Percentiles rank a stretch among this genome's conserved stretches.
Evolutionary conservation across 2,329 filamentous ascomycete species (phyloP).

Genomic region (Fusarium mexicanum): DNA sequence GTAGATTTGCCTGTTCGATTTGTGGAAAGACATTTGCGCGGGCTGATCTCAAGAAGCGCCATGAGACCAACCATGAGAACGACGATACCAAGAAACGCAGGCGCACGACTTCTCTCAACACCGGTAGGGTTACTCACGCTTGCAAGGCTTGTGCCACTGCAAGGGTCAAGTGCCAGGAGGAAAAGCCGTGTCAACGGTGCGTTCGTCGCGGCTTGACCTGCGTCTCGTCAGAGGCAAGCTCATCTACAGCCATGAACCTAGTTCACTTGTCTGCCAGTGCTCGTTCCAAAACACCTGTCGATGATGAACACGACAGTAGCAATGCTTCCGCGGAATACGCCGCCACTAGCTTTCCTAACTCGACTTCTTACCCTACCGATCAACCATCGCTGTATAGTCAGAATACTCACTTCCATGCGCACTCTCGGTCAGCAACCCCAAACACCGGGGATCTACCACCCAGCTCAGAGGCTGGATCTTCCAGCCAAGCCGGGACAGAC

Average conservation of each 20-base stretch:
- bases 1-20: constrained; percentile 60
- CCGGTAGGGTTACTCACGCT: constrained; percentile 62
- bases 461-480: constrained; percentile 27
- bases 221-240: constrained; percentile 50
- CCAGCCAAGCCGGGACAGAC: constrained; percentile 43
- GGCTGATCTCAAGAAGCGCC: constrained; percentile 63
- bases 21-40: constrained; percentile 65
- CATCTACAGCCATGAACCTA: constrained; percentile 55
- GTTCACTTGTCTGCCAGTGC: constrained; percentile 54
- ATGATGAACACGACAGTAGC: constrained; percentile 30
- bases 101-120: constrained; percentile 56
- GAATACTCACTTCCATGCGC: constrained; percentile 17
- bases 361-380: constrained; percentile 11
- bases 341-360: constrained; percentile 3
- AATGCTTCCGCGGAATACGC: constrained; percentile 22
- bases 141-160: constrained; percentile 62
- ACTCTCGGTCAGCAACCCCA: constrained; percentile 33
- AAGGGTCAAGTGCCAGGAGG: constrained; percentile 65
- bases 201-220: constrained; percentile 58
- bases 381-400: constrained; percentile 31
- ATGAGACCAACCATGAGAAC: constrained; percentile 62
- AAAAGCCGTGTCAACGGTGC: constrained; percentile 64
- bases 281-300: constrained; percentile 41
- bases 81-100: constrained; percentile 59
- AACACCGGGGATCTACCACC: constrained; percentile 30